Base-by-base conservation (phyloP, 179 eudicot species). In the Pouteria campechiana region DNA sequence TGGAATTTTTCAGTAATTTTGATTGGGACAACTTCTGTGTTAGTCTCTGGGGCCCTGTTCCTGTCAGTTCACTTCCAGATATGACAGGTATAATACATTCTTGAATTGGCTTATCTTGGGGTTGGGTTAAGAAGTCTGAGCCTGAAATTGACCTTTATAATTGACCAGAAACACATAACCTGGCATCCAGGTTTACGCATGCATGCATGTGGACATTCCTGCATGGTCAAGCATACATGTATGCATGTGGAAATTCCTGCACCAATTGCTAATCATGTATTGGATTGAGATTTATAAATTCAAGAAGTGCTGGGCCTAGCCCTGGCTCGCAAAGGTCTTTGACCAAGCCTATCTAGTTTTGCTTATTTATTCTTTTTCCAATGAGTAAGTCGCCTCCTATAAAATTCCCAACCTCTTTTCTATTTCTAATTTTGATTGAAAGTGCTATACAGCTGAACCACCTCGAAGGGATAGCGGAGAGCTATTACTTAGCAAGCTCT, bases 11-110 rank as follows among this genome's bases (percentile, higher is more conserved):
- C 49, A 89, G 95, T 63, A 73, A 65, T 50, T 89, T 89, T 70
- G 97, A 89, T 58, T 89, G 97, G 97, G 97, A 74, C 25, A 74
- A 74, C 30, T 89, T 78, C 48, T 89, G 97, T 58, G 74, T 89
- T 37, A 89, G 97, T 68, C 55, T 89, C 15, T 72, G 95, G 86
- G 97, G 97, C 45, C 97, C 95, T 54, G 93, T 89, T 14, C 70
- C 89, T 25, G 70, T 78, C 45, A 45, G 68, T 46, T 81, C 93
- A 33, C 88, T 89, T 55, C 97, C 97, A 14, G 81, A 81, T 61
- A 66, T 78, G 12, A 63, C 71, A 17, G 89, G 97, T 89, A 50
- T 16, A 27, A 19, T 14, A 23, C 41, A n/a, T 44, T 30, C 3
- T 14, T n/a, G n/a, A n/a, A n/a, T n/a, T n/a, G n/a, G n/a, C n/a